phyloP scores from a whole-genome alignment of 2,329 filamentous ascomycete genomes.

The Pyrenochaeta sp. region DNA sequence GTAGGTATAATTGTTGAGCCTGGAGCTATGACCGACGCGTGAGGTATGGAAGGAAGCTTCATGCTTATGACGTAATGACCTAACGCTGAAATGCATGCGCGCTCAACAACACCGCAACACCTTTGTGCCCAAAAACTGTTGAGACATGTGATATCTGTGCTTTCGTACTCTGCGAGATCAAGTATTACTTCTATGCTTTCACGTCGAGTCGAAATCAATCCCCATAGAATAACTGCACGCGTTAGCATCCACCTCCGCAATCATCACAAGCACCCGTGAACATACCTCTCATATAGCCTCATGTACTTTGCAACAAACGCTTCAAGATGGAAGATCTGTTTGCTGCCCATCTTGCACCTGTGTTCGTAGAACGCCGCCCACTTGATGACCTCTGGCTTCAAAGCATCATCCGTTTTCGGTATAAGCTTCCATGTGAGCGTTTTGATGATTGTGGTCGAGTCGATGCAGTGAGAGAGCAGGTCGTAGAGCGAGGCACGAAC shows the following conservation, averaged over 20 bases:
- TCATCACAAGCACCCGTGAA: constrained; percentile 1
- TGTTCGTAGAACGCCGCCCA: constrained; percentile 99
- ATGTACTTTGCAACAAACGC: constrained; percentile 99
- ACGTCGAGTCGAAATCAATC: constrained; percentile 60
- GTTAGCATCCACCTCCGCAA: not conserved
- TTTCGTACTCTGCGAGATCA: not conserved
- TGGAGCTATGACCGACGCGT: constrained; percentile 19
- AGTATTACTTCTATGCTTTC: not conserved
- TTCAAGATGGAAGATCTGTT: constrained; percentile 97
- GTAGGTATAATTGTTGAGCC: constrained; percentile 5
- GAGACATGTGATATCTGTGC: not conserved
- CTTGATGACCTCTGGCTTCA: constrained; percentile 91
- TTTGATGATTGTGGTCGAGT: constrained; percentile 91
- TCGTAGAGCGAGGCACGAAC: constrained; percentile 97
- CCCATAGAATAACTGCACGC: constrained; percentile 70
- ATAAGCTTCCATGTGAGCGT: constrained; percentile 94
- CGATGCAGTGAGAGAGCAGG: constrained; percentile 95
- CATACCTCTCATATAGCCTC: constrained; percentile 90
- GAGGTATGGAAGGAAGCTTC: constrained; percentile 8
- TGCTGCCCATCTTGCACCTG: constrained; percentile 86
- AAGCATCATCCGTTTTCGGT: constrained; percentile 81
- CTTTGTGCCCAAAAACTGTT: constrained; percentile 2
- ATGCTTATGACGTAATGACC: constrained; percentile 26
- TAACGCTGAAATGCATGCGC: constrained; percentile 14
- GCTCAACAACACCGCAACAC: constrained; percentile 27